Evolutionary conservation across 2,329 filamentous ascomycete species (phyloP).

Genomic region (Aspergillus sp.): DNA sequence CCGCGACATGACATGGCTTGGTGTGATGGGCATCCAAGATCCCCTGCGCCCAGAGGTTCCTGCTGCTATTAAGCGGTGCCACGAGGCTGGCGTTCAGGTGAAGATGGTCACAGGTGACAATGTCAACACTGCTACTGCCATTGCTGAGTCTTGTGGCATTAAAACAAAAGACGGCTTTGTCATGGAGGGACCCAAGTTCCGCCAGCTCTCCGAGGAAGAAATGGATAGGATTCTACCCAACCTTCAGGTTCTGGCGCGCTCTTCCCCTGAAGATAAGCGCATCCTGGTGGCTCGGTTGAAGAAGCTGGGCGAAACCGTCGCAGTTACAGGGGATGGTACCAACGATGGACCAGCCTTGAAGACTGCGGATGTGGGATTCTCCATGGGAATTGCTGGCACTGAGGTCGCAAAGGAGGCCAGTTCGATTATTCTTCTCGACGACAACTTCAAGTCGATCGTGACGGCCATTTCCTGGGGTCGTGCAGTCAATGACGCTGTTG

Average conservation of each 20-base stretch:
- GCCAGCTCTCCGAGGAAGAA: constrained; percentile 59
- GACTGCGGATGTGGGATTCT: constrained; percentile 66
- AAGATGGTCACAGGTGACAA: constrained; percentile 75
- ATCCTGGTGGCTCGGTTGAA: constrained; percentile 63
- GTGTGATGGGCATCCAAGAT: constrained; percentile 73
- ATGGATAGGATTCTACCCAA: constrained; percentile 60
- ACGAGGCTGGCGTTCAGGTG: constrained; percentile 67
- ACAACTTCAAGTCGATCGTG: constrained; percentile 65
- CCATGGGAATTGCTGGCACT: constrained; percentile 67
- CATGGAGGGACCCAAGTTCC: constrained; percentile 69
- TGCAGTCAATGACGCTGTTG: constrained; percentile 66
- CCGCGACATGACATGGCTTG: constrained; percentile 70
- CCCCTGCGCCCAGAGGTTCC: constrained; percentile 68
- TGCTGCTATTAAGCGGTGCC: constrained; percentile 66
- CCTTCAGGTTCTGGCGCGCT: constrained; percentile 64
- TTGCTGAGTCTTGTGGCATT: constrained; percentile 73
- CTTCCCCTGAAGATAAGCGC: constrained; percentile 66
- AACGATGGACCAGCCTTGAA: constrained; percentile 67
- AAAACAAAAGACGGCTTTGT: constrained; percentile 58
- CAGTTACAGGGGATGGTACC: constrained; percentile 65
- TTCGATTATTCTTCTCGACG: constrained; percentile 67
- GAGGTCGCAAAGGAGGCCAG: constrained; percentile 69
- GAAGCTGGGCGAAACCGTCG: constrained; percentile 62
- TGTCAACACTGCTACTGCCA: constrained; percentile 69
- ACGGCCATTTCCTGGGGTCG: constrained; percentile 69